phyloP scores from a whole-genome alignment of 2,329 filamentous ascomycete species.

The Aspergillus latus region DNA sequence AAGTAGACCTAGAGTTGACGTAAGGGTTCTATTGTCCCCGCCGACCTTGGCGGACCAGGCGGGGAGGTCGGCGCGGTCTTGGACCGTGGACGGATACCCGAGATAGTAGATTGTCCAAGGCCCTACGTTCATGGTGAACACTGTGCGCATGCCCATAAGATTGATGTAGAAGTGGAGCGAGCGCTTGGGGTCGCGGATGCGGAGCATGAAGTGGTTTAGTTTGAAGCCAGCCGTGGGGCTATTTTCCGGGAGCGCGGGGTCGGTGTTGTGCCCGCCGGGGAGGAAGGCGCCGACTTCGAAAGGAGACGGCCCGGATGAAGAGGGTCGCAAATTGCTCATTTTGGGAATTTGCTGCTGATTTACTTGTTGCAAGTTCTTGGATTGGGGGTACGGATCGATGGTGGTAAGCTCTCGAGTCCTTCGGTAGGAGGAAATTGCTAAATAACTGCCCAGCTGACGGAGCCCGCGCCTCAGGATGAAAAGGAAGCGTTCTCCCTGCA shows the following conservation, averaged over 20 bases:
- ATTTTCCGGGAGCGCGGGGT: slow-evolving; percentile 28
- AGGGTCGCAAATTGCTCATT: slow-evolving; percentile 7
- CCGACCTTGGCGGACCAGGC: slow-evolving; percentile 32
- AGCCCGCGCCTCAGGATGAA: no score
- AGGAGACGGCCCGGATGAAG: slow-evolving; percentile 3
- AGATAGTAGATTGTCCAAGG: slow-evolving; percentile 45
- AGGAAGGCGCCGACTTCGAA: slow-evolving; percentile 31
- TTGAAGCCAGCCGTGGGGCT: slow-evolving; percentile 34
- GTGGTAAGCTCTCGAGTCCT: no score
- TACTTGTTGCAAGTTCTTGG: no score
- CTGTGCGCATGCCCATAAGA: slow-evolving; percentile 41
- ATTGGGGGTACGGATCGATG: neutral
- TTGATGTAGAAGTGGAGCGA: slow-evolving; percentile 41
- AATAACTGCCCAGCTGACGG: no score
- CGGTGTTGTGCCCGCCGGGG: slow-evolving; percentile 32
- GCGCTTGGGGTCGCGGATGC: slow-evolving; percentile 35
- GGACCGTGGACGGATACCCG: slow-evolving; percentile 35
- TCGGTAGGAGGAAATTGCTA: no score
- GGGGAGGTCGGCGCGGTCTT: slow-evolving; percentile 27
- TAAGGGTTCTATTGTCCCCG: slow-evolving; percentile 24
- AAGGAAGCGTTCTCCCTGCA: neutral
- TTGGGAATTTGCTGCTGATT: neutral
- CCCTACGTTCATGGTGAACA: slow-evolving; percentile 42
- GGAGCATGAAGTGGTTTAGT: slow-evolving; percentile 42
- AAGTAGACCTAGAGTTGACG: slow-evolving; percentile 35